Evolutionary conservation across 176 grass and related monocot species (phyloP).

Genomic region (Dactylis glomerata): DNA sequence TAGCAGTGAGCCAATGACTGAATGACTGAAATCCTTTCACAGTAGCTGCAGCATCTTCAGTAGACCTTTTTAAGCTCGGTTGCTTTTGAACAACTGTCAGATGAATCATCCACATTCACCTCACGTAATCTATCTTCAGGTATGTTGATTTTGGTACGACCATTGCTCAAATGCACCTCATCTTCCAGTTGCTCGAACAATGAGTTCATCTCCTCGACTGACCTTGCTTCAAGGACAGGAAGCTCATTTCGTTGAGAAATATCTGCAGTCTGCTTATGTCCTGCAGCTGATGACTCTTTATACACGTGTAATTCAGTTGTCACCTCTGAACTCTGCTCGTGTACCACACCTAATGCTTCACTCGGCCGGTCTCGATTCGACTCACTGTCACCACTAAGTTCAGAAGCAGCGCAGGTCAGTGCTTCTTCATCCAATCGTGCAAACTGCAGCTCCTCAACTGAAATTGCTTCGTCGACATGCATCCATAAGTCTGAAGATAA

Average conservation of each 20-base stretch:
- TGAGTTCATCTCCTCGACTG: conserved; percentile 4
- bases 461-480: conserved; percentile 12
- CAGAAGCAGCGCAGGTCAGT: background rate
- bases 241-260: conserved; percentile 10
- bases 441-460: conserved; percentile 27
- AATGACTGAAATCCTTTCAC: background rate
- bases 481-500: background rate
- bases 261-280: background rate
- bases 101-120: background rate
- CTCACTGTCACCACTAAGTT: background rate
- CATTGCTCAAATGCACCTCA: background rate
- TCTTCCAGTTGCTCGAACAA: conserved; percentile 18
- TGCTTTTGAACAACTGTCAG: no score
- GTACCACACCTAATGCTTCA: background rate
- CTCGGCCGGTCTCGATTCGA: background rate
- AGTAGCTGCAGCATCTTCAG: background rate
- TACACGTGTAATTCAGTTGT: background rate
- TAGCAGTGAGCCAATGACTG: background rate
- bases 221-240: conserved; percentile 30
- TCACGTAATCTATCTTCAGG: background rate
- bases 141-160: conserved; percentile 6
- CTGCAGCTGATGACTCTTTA: background rate
- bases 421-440: conserved; percentile 5
- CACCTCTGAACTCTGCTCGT: background rate
- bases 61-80: no score